Evolutionary conservation across 805 yeast genomes (phyloP).

Genomic region (Candida pseudofarinosa): DNA sequence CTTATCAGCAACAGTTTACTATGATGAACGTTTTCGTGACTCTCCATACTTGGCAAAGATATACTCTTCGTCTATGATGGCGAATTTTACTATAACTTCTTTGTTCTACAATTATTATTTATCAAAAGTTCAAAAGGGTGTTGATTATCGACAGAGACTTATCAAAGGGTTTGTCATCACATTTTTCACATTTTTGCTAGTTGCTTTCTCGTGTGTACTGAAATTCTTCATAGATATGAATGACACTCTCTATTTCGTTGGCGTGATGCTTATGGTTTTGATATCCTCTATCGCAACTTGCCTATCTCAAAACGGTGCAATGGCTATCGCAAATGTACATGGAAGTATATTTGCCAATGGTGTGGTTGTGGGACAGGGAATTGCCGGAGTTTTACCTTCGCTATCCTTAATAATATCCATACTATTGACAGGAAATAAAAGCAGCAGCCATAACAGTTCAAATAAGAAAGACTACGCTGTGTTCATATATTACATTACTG

Average conservation of each 20-base stretch:
- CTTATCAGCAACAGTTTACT: slow-evolving; percentile 80
- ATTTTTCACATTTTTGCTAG: slow-evolving; percentile 49
- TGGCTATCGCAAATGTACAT: slow-evolving; percentile 78
- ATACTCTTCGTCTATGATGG: slow-evolving; percentile 85
- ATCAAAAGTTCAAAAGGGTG: slow-evolving; percentile 62
- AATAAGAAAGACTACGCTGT: slow-evolving; percentile 39
- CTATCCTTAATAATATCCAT: slow-evolving; percentile 58
- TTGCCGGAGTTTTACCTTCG: slow-evolving; percentile 91
- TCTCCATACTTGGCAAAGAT: slow-evolving; percentile 48
- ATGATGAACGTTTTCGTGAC: slow-evolving; percentile 54
- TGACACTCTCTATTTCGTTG: slow-evolving; percentile 42
- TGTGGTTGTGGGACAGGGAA: slow-evolving; percentile 90
- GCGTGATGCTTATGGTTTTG: slow-evolving; percentile 60
- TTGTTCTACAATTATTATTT: slow-evolving; percentile 56
- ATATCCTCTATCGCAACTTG: slow-evolving; percentile 73
- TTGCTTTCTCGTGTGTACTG: slow-evolving; percentile 50
- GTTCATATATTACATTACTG: slow-evolving; percentile 47
- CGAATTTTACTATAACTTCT: slow-evolving; percentile 70
- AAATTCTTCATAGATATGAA: slow-evolving; percentile 30
- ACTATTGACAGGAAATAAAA: slow-evolving; percentile 34
- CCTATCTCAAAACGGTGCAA: slow-evolving; percentile 81
- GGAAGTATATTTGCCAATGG: slow-evolving; percentile 82
- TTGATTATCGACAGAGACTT: slow-evolving; percentile 55
- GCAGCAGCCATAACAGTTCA: slow-evolving; percentile 13
- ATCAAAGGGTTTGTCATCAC: slow-evolving; percentile 58